These are phyloP conservation scores for Aspergillus phoenicis DNA, from an alignment of 2,329 filamentous ascomycete species.

Conservation along the genomic window DNA sequence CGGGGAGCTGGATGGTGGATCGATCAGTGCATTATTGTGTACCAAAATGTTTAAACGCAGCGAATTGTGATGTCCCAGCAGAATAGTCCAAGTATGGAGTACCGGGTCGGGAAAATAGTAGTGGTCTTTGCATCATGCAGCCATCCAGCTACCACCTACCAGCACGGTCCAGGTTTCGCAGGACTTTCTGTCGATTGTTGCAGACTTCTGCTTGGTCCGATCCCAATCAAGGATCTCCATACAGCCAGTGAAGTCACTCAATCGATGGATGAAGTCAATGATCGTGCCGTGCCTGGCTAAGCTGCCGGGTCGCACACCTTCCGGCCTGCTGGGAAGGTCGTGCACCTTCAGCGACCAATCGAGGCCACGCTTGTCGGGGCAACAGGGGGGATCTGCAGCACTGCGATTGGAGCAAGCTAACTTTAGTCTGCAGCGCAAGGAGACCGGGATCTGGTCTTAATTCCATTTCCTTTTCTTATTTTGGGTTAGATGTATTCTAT, in stretches of 20 bases:
- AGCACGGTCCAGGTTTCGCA: neutral
- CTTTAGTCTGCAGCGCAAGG: neutral
- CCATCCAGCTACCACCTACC: neutral
- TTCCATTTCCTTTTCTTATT: neutral
- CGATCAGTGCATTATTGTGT: neutral
- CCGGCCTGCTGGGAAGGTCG: slow-evolving; percentile 5
- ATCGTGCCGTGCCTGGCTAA: slow-evolving; percentile 5
- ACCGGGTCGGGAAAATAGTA: neutral
- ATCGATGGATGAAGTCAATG: slow-evolving; percentile 1
- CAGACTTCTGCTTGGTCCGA: neutral
- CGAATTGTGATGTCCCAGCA: neutral
- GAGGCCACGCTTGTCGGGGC: slow-evolving; percentile 4
- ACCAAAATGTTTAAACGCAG: neutral
- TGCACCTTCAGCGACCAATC: slow-evolving; percentile 1
- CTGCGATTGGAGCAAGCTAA: slow-evolving; percentile 6
- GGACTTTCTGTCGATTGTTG: neutral
- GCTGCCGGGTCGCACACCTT: slow-evolving; percentile 9
- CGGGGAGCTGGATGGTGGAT: slow-evolving; percentile 10
- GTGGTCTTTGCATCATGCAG: slow-evolving; percentile 3
- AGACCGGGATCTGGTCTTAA: neutral
- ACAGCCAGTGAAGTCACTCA: neutral
- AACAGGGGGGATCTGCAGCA: slow-evolving; percentile 8
- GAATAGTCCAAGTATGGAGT: neutral
- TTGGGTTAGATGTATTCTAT: neutral
- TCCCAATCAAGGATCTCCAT: neutral